A percentile compares a stretch with the other conserved stretches of the same genome.
phyloP scores from a whole-genome alignment of 2,329 filamentous ascomycete species.

The Cercospora sp. region DNA sequence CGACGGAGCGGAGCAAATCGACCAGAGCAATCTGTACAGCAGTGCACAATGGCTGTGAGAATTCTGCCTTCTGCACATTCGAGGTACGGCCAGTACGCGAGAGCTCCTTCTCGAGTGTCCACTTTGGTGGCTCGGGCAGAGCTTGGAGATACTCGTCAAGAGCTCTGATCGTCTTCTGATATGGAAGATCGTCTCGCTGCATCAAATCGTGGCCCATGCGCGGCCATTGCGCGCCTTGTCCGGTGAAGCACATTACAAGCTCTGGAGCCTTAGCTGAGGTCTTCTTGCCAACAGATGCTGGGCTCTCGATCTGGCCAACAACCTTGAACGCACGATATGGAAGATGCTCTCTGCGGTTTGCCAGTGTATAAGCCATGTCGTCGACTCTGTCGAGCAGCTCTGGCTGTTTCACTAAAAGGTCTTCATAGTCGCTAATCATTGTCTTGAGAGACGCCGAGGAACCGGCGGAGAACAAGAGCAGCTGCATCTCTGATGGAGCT shows the following conservation, averaged over 20 bases:
- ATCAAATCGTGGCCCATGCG: background rate
- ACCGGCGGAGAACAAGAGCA: background rate
- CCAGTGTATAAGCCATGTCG: background rate
- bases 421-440: background rate
- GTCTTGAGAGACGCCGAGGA: background rate
- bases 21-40: slow-evolving; percentile 22
- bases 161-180: background rate
- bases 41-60: slow-evolving; percentile 19
- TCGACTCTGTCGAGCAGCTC: background rate
- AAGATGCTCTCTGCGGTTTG: background rate
- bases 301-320: background rate
- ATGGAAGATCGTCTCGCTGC: background rate
- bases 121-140: background rate
- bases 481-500: background rate
- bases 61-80: background rate
- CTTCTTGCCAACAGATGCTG: background rate
- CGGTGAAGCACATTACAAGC: background rate
- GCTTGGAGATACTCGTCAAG: background rate
- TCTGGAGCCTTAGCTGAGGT: background rate
- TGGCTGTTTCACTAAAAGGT: background rate
- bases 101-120: background rate
- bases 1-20: background rate
- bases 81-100: background rate
- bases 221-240: background rate
- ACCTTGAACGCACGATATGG: background rate